phyloP scores from a whole-genome alignment of 306 rosid genomes.

The Dalbergia oliveri region DNA sequence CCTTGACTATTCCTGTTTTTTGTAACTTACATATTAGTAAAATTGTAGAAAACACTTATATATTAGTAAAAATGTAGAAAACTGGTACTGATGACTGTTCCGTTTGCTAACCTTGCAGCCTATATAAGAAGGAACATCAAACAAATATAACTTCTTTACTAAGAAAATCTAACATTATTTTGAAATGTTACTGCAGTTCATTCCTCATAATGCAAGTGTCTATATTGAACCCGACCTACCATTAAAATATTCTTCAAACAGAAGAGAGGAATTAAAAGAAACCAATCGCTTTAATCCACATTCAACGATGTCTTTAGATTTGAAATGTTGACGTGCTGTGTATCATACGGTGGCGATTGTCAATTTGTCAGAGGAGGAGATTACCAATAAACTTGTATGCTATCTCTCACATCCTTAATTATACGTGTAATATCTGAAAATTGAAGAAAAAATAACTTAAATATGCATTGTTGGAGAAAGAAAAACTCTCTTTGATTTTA shows the following conservation, averaged over 20 bases:
- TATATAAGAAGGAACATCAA: neutral
- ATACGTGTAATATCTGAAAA: too few relatives aligned
- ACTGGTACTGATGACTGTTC: too few relatives aligned
- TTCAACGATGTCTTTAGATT: neutral
- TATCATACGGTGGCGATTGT: neutral
- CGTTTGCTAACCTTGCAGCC: neutral
- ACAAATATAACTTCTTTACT: neutral
- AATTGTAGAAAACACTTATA: too few relatives aligned
- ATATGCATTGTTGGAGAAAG: neutral
- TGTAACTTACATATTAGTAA: too few relatives aligned
- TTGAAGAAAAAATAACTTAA: neutral
- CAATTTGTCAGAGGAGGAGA: neutral
- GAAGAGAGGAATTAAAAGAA: neutral
- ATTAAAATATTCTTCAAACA: neutral
- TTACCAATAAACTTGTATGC: conserved; percentile 14
- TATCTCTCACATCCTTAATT: neutral
- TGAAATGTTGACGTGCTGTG: neutral
- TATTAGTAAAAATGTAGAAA: too few relatives aligned
- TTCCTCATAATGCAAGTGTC: neutral
- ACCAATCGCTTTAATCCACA: neutral
- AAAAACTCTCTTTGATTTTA: neutral
- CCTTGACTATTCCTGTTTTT: too few relatives aligned
- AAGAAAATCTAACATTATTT: neutral
- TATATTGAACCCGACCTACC: neutral
- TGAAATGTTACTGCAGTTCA: neutral